Evolutionary conservation across 2,329 filamentous ascomycete species (phyloP), one percentile per base, ranked within the genome.

Genomic region (Orbilia brochopaga): DNA sequence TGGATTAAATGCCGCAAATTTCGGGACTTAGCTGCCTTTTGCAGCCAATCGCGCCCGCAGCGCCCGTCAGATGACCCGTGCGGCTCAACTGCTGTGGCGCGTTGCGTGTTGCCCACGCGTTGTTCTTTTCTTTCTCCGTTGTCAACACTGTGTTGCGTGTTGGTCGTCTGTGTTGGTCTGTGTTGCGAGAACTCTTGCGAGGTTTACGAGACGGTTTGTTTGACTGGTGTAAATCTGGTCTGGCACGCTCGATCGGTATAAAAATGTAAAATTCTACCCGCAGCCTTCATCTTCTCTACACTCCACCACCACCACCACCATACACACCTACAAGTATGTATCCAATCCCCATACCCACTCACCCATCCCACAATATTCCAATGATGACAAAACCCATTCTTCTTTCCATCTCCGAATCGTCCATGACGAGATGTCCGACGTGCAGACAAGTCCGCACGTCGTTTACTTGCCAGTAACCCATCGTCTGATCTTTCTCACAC

Each of bases 381-480:
- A 73, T 73, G 69, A 73, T 73, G 69, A 73, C 60, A 73, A 63
- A 60, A 44, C 50, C 24, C 19, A 75, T 54, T 61, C 75, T 76
- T 76, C 75, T 76, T 76, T 76, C 75, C 75, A 74, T 75, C 73
- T 76, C 75, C 67, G 73, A 76, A 74, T 76, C 75, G 75, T 75
- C 69, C 75, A 74, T 76, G 75, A 76, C 74, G 75, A 76, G 72
- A 69, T 69, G 74, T 32, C 35, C 58, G 51, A 42, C 37, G 37
- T 42, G 37, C 37, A 42, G 11, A 15, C 37, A 40, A 13, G 23
- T 52, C 37, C 17, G 17, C 30, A 42, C 48, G 52, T 66, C 69
- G 61, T 73, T 65, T 76, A 76, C 75, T 76, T 76, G 75, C 75
- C 75, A 76, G 75, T 76, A 76, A 74, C 74, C 69, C 74, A 74